phyloP scores from a whole-genome alignment of 2,329 filamentous ascomycete species.

The Shiraia sp. region DNA sequence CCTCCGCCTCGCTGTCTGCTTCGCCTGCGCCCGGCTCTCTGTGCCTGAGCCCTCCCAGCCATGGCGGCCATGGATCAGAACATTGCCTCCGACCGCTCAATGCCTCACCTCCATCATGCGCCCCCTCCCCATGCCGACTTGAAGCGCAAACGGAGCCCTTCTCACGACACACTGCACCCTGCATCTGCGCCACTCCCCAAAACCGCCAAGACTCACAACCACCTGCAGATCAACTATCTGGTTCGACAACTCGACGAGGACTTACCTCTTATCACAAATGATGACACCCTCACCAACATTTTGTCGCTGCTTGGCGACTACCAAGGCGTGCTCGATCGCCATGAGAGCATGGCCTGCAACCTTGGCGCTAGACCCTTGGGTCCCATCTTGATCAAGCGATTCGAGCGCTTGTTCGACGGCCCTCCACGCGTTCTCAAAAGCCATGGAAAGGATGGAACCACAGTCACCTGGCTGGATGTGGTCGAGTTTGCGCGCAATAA shows the following conservation, averaged over 20 bases:
- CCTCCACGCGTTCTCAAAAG: slow-evolving; percentile 70
- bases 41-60: slow-evolving; percentile 10
- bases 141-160: slow-evolving; percentile 54
- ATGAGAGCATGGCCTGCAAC: slow-evolving; percentile 85
- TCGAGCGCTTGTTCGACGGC: slow-evolving; percentile 84
- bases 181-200: slow-evolving; percentile 51
- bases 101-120: slow-evolving; percentile 29
- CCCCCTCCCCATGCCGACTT: slow-evolving; percentile 33
- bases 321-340: slow-evolving; percentile 80
- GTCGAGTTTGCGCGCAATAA: slow-evolving; percentile 82
- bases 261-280: slow-evolving; percentile 63
- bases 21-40: slow-evolving; percentile 8
- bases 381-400: slow-evolving; percentile 80
- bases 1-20: slow-evolving; percentile 21
- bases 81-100: slow-evolving; percentile 21
- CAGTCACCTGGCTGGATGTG: slow-evolving; percentile 81
- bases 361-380: slow-evolving; percentile 82
- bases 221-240: slow-evolving; percentile 70
- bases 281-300: slow-evolving; percentile 75
- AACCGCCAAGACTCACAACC: slow-evolving; percentile 59
- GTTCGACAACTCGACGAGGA: slow-evolving; percentile 65
- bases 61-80: slow-evolving; percentile 33
- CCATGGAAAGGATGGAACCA: slow-evolving; percentile 62
- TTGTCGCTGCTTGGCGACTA: slow-evolving; percentile 76
- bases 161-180: slow-evolving; percentile 40